phyloP scores from a whole-genome alignment of 2,329 filamentous ascomycete genomes.

The Cladobotryum mycophilum region DNA sequence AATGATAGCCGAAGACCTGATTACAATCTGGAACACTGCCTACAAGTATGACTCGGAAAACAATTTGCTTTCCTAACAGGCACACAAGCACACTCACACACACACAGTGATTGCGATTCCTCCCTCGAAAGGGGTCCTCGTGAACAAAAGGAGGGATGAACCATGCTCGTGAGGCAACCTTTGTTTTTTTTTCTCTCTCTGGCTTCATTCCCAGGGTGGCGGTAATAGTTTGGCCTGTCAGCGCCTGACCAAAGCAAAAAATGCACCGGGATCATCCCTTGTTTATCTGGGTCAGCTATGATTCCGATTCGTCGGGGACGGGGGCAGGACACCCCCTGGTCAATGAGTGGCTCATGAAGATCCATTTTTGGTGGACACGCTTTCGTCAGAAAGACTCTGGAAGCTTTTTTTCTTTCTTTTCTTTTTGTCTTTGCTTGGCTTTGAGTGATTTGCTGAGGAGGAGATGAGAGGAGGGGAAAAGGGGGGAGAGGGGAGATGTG shows the following conservation, averaged over 20 bases:
- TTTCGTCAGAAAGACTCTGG: conserved; percentile 6
- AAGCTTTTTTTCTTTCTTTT: not conserved
- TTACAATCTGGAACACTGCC: too few relatives aligned
- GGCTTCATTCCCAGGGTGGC: not conserved
- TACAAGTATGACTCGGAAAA: too few relatives aligned
- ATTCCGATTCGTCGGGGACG: conserved; percentile 7
- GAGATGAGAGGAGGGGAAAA: not conserved
- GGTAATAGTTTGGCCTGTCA: not conserved
- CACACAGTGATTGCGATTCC: too few relatives aligned
- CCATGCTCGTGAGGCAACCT: conserved; percentile 1
- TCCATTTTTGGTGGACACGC: conserved; percentile 5
- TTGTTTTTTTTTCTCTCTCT: not conserved
- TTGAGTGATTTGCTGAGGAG: too few relatives aligned
- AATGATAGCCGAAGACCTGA: too few relatives aligned
- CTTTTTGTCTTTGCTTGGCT: too few relatives aligned
- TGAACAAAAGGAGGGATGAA: conserved; percentile 1
- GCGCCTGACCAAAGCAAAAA: conserved; percentile 8
- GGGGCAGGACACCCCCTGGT: conserved; percentile 2
- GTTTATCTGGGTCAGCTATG: conserved; percentile 7
- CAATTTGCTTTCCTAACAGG: too few relatives aligned
- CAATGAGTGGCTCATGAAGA: conserved; percentile 1
- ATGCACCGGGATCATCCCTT: not conserved
- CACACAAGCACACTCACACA: too few relatives aligned
- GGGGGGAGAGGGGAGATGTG: not conserved
- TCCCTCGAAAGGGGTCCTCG: not conserved